A percentile compares a stretch with the other conserved stretches of the same genome.
Evolutionary conservation across 768 basidiomycete genomes (phyloP).

Genomic region (Auricularia sp.): DNA sequence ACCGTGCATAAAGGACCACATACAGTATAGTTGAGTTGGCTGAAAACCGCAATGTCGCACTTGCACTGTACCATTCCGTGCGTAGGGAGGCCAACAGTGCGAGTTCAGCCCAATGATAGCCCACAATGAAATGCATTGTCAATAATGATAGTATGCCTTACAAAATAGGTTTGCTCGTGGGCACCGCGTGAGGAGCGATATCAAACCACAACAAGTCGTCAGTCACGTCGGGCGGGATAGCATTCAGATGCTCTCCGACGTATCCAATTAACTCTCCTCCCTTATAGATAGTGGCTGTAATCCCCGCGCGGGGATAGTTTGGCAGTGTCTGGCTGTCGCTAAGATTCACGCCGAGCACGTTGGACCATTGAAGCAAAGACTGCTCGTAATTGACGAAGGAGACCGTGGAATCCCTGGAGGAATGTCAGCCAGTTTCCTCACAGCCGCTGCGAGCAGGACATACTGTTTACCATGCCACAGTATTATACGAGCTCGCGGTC

Average conservation of each 20-base stretch:
- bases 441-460: background rate
- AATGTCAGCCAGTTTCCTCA: constrained; percentile 10
- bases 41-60: no score
- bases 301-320: background rate
- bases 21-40: no score
- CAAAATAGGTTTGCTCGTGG: background rate
- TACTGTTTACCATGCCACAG: constrained; percentile 37
- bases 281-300: background rate
- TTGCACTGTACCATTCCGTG: no score
- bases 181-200: background rate
- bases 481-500: constrained; percentile 39
- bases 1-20: no score
- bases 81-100: no score
- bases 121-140: background rate
- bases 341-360: constrained; percentile 33
- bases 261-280: background rate
- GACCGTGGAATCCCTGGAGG: constrained; percentile 34
- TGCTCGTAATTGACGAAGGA: constrained; percentile 41
- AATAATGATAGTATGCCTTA: background rate
- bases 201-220: background rate
- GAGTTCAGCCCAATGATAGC: no score
- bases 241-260: background rate
- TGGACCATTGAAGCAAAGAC: constrained; percentile 48
- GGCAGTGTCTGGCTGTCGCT: background rate
- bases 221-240: background rate